phyloP scores from a whole-genome alignment of 306 rosid species.

The Gillenia trifoliata region DNA sequence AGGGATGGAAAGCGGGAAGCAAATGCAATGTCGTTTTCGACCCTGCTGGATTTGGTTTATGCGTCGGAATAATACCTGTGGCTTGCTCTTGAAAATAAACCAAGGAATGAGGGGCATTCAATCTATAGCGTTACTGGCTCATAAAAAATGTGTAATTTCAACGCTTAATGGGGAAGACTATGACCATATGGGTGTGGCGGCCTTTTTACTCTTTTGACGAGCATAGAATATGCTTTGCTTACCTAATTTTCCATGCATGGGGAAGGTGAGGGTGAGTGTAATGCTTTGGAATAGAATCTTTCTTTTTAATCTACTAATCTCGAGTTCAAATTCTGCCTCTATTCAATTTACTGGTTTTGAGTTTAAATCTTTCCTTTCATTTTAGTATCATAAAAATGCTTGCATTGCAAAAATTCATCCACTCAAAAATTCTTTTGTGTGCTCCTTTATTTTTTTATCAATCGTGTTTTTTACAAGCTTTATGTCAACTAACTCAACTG shows the following conservation, averaged over 20 bases:
- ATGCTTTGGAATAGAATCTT: not conserved
- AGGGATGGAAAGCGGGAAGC: not conserved
- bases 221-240: not conserved
- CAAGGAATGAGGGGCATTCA: not conserved
- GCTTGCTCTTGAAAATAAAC: not conserved
- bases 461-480: too few species aligned
- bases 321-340: too few species aligned
- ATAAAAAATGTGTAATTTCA: not conserved
- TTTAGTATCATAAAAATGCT: too few species aligned
- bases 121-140: not conserved
- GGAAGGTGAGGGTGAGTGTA: not conserved
- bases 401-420: too few species aligned
- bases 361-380: too few species aligned
- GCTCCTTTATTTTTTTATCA: not conserved
- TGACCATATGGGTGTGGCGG: not conserved
- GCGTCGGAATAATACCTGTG: not conserved
- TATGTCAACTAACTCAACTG: too few species aligned
- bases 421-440: not conserved
- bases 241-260: not conserved
- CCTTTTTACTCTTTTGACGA: slow-evolving; percentile 7
- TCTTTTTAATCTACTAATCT: too few species aligned
- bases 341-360: too few species aligned
- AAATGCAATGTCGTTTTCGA: slow-evolving; percentile 13
- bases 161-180: not conserved
- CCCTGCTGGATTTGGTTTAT: not conserved